A percentile compares a stretch with the other conserved stretches of the same genome.
Evolutionary conservation across 2,329 filamentous ascomycete species (phyloP).

Genomic region (Claviceps sp.): DNA sequence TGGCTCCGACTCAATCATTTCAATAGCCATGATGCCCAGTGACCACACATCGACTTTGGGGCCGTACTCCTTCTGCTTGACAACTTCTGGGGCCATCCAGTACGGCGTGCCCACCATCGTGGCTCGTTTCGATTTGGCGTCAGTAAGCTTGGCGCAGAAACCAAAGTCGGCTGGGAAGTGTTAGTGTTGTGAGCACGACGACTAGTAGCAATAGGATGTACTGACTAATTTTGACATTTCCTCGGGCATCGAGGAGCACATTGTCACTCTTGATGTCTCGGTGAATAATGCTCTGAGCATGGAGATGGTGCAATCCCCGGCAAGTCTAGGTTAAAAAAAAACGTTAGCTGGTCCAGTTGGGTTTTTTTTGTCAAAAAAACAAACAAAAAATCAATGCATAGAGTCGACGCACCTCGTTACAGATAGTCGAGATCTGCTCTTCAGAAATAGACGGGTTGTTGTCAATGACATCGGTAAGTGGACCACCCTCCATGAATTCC

Average conservation of each 20-base stretch:
- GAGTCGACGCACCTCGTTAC: conserved; percentile 64
- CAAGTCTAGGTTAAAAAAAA: conserved; percentile 53
- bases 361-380: rapidly evolving
- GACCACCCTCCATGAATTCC: conserved; percentile 99
- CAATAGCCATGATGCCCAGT: conserved; percentile 97
- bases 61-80: conserved; percentile 98
- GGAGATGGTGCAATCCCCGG: conserved; percentile 84
- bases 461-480: conserved; percentile 95
- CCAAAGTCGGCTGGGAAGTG: conserved; percentile 76
- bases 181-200: conserved; percentile 16
- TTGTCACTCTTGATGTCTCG: conserved; percentile 99
- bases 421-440: conserved; percentile 96
- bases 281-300: conserved; percentile 94
- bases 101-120: conserved; percentile 99
- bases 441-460: conserved; percentile 91
- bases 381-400: neutral
- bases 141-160: conserved; percentile 96
- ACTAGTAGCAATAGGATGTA: conserved; percentile 12
- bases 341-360: neutral
- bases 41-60: conserved; percentile 99
- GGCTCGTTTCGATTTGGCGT: conserved; percentile 90
- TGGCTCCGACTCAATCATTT: conserved; percentile 98
- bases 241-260: conserved; percentile 82
- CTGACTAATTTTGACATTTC: conserved; percentile 95
- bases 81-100: conserved; percentile 99